These are phyloP conservation scores for Dacryopinax primogenitus DNA, from an alignment of 768 basidiomycete genomes.

Conservation along the genomic window DNA sequence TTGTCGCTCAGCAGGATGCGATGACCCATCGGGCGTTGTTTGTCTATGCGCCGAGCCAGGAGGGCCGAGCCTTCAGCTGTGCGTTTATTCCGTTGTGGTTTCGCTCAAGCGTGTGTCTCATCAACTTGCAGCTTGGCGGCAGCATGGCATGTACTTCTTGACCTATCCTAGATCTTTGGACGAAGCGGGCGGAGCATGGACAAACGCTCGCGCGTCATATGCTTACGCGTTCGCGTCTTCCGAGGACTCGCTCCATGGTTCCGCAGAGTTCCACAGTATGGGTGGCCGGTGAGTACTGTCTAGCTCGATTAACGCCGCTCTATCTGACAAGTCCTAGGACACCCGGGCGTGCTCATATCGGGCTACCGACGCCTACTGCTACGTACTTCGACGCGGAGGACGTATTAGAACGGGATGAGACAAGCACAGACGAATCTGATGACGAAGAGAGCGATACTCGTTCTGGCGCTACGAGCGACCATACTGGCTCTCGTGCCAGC, in stretches of 20 bases:
- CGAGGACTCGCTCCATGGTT: background rate
- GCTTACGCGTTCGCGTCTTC: background rate
- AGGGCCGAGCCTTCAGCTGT: background rate
- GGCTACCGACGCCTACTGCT: background rate
- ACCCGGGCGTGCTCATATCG: background rate
- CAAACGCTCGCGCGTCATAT: background rate
- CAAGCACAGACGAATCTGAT: background rate
- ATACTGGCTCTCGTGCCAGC: background rate
- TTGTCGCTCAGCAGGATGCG: conserved; percentile 57
- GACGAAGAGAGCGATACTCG: conserved; percentile 1
- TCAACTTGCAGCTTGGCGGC: background rate
- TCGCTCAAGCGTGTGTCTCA: conserved; percentile 4
- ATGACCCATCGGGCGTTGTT: conserved; percentile 48
- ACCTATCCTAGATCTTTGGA: conserved; percentile 17
- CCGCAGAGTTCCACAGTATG: background rate
- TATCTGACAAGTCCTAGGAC: background rate
- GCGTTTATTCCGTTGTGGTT: background rate
- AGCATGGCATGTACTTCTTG: conserved; percentile 20
- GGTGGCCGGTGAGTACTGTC: background rate
- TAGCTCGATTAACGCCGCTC: background rate
- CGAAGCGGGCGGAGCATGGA: background rate
- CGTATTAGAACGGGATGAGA: background rate
- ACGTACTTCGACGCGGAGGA: background rate
- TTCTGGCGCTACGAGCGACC: background rate
- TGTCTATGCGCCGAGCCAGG: conserved; percentile 28